Percentiles rank a stretch among this genome's conserved stretches.
phyloP scores from a whole-genome alignment of 768 basidiomycete species.

The Pholiota conissans region DNA sequence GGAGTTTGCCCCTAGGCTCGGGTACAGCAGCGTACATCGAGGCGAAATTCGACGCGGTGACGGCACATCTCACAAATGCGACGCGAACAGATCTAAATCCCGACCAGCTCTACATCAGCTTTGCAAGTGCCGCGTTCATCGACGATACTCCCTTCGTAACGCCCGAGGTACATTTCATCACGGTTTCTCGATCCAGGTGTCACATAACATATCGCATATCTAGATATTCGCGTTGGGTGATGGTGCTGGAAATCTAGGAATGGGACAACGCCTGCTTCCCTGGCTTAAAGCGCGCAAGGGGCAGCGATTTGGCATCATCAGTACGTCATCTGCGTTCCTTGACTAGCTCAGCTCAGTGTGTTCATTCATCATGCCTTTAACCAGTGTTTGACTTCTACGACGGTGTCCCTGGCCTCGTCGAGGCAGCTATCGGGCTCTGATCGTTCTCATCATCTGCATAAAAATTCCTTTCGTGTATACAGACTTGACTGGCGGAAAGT shows the following conservation, averaged over 20 bases:
- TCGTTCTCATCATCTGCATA: background rate
- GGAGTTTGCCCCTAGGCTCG: constrained; percentile 29
- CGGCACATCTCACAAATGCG: constrained; percentile 42
- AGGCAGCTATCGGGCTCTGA: constrained; percentile 41
- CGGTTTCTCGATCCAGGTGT: background rate
- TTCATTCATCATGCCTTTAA: background rate
- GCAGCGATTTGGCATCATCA: constrained; percentile 45
- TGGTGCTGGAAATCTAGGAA: constrained; percentile 33
- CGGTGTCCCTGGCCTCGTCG: constrained; percentile 43
- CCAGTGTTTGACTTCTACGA: constrained; percentile 52
- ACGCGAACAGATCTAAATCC: constrained; percentile 30
- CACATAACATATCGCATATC: background rate
- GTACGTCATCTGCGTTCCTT: constrained; percentile 27
- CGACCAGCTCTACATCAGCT: constrained; percentile 48
- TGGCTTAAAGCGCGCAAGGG: constrained; percentile 43
- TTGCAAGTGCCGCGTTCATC: constrained; percentile 44
- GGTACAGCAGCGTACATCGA: constrained; percentile 39
- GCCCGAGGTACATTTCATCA: constrained; percentile 28
- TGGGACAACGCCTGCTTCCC: constrained; percentile 44
- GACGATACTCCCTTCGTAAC: constrained; percentile 32
- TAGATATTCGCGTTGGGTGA: constrained; percentile 47
- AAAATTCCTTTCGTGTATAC: background rate
- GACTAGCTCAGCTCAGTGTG: too few relatives aligned
- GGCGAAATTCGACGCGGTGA: constrained; percentile 41
- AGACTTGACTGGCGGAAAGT: background rate